These are phyloP conservation scores for Eragrostis tef DNA, from an alignment of 202 grass and related monocot species.

Conservation along the genomic window DNA sequence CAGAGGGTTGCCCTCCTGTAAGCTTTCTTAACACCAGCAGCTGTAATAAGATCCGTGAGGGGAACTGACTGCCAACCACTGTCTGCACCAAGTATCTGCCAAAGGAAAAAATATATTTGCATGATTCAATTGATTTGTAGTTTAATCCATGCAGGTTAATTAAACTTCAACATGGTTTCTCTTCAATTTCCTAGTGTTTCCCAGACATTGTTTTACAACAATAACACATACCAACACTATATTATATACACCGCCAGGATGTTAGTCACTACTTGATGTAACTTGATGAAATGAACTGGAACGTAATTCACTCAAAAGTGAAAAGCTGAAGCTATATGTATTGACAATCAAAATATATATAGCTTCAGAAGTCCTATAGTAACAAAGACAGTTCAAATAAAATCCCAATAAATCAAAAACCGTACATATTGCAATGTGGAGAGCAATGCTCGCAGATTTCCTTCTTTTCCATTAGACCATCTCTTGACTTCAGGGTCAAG, in stretches of 20 bases:
- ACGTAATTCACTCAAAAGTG: background rate
- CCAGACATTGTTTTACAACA: background rate
- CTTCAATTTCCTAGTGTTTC: background rate
- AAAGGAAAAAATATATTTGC: slow-evolving; percentile 7
- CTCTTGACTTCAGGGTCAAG: slow-evolving; percentile 94
- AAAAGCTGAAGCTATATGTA: slow-evolving; percentile 16
- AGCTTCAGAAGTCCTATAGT: background rate
- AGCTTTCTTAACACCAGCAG: slow-evolving; percentile 83
- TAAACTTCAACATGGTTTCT: slow-evolving; percentile 21
- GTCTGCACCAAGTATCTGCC: slow-evolving; percentile 89
- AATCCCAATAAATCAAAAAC: slow-evolving; percentile 42
- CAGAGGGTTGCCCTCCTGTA: slow-evolving; percentile 96
- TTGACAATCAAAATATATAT: slow-evolving; percentile 18
- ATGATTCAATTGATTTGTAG: slow-evolving; percentile 8
- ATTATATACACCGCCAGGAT: background rate
- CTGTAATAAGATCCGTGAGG: slow-evolving; percentile 86
- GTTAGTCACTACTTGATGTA: background rate
- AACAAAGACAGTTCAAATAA: slow-evolving; percentile 29
- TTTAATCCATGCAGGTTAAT: slow-evolving; percentile 5
- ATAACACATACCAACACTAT: background rate
- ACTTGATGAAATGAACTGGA: slow-evolving; percentile 35
- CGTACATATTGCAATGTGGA: slow-evolving; percentile 98
- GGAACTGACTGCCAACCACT: slow-evolving; percentile 92
- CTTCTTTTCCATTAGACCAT: slow-evolving; percentile 99
- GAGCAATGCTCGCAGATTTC: slow-evolving; percentile 93